Base-by-base conservation (phyloP, 345 rosid genomes). In the Euphorbia lathyris region DNA sequence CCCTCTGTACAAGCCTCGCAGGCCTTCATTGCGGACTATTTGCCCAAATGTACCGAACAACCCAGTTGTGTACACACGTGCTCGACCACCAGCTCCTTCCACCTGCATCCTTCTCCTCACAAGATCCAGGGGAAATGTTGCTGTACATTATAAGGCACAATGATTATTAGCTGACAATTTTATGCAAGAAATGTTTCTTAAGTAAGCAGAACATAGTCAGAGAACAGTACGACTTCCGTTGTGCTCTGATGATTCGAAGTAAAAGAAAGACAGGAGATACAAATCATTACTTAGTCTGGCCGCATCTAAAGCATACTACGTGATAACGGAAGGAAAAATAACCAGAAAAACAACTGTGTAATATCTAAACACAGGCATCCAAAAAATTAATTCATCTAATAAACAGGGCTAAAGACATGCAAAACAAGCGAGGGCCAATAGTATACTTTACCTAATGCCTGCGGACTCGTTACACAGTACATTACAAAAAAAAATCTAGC, bases 81-180 rank as follows among this genome's bases (percentile, higher is more conserved):
- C 93, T 68, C 83, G 65, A 51, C 98, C 97, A 52, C 93, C 96
- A 7, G 85, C 86, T 58, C 98, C 98, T 83, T 94, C 96, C 68
- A 88, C 76, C 71, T 94, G 98, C 81, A 91, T 94, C 74, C 96
- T 85, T 65, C 97, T 84, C 77, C 97, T 88, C 85, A 94, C 94
- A 80, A 91, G 90, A 84, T 94, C 98, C 81, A 90, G 66, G 2
- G 98, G 95, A 76, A 94, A 94, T 38, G 96, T 94, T 51, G 85
- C 97, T 94, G 89, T 82, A 71, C 25, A 70, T 68, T 43, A 71
- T 6, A 29, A 13, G 48, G 51, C 19, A 19, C 14, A 60, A 16
- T 4, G 17, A 60, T 47, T 10, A 34, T 62, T 40, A 7, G 23
- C 3, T 1, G 0, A 17, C 6, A 47, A 25, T 42, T 63, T 58